Percentiles rank a stretch among this genome's conserved stretches.
phyloP scores from a whole-genome alignment of 1,284 basidiomycete species.

The Mycena citricolor region DNA sequence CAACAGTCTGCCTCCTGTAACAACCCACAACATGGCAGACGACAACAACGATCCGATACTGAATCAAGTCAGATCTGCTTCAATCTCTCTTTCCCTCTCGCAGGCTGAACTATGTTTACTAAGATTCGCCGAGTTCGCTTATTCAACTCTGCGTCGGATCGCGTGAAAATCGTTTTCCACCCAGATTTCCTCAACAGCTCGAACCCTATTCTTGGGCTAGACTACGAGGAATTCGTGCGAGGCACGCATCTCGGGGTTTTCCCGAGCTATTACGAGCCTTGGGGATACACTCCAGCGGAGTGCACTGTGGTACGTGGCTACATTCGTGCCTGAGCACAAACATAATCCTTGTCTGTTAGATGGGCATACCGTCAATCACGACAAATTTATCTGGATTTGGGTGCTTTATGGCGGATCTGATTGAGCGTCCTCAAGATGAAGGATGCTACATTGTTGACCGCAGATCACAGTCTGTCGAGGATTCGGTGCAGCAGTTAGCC shows the following conservation, averaged over 20 bases:
- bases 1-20: slow-evolving; percentile 88
- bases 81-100: not conserved
- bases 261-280: slow-evolving; percentile 94
- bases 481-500: slow-evolving; percentile 79
- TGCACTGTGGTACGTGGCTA: slow-evolving; percentile 69
- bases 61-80: slow-evolving; percentile 75
- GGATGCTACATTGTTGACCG: slow-evolving; percentile 97
- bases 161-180: slow-evolving; percentile 96
- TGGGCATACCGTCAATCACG: slow-evolving; percentile 97
- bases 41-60: slow-evolving; percentile 91
- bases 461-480: slow-evolving; percentile 86
- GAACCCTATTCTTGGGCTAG: slow-evolving; percentile 94
- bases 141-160: slow-evolving; percentile 77
- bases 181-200: slow-evolving; percentile 98
- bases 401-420: slow-evolving; percentile 99
- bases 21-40: slow-evolving; percentile 98
- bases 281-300: slow-evolving; percentile 88
- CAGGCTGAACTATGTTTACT: not conserved
- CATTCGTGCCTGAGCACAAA: slow-evolving; percentile 5
- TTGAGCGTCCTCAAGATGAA: slow-evolving; percentile 85
- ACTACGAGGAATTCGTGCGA: slow-evolving; percentile 98
- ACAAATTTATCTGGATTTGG: slow-evolving; percentile 98
- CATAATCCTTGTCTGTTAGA: slow-evolving; percentile 43
- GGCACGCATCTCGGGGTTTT: slow-evolving; percentile 98
- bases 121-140: slow-evolving; percentile 21